Evolutionary conservation across 2,329 filamentous ascomycete species (phyloP).

Genomic region (Ophiostoma piceae): DNA sequence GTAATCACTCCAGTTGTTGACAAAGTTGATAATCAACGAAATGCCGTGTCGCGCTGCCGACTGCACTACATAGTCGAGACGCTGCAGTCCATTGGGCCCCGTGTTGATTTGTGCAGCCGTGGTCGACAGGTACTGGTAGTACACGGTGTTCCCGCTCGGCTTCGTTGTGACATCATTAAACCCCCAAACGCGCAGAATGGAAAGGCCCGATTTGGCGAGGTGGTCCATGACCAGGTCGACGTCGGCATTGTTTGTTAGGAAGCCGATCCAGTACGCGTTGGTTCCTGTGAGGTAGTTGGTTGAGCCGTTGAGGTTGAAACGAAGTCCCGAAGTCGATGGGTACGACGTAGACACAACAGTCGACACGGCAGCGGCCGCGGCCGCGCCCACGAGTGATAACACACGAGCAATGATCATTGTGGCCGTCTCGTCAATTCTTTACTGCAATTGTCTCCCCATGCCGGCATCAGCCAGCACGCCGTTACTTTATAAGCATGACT

Average conservation of each 20-base stretch:
- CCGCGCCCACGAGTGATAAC: neutral
- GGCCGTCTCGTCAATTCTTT: neutral
- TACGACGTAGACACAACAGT: neutral
- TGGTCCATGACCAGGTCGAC: constrained; percentile 49
- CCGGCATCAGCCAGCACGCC: neutral
- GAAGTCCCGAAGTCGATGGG: neutral
- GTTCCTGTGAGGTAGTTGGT: constrained; percentile 48
- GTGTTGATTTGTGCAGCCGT: constrained; percentile 56
- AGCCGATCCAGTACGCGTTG: constrained; percentile 53
- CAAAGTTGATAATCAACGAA: constrained; percentile 60
- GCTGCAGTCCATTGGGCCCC: constrained; percentile 55
- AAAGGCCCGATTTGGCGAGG: constrained; percentile 47
- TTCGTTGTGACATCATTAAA: constrained; percentile 54
- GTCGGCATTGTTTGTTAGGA: constrained; percentile 49
- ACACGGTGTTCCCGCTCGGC: constrained; percentile 38
- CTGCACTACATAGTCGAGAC: constrained; percentile 47
- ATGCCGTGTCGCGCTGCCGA: constrained; percentile 55
- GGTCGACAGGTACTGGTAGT: constrained; percentile 51
- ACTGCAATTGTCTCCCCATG: neutral
- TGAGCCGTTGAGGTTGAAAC: constrained; percentile 41
- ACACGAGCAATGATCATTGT: neutral
- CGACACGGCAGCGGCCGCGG: neutral
- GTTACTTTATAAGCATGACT: neutral
- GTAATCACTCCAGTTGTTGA: constrained; percentile 67
- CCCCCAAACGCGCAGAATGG: constrained; percentile 45